Evolutionary conservation across 1,139 yeast species (phyloP), one percentile per base, ranked within the genome.

Genomic region (Candida sp.): DNA sequence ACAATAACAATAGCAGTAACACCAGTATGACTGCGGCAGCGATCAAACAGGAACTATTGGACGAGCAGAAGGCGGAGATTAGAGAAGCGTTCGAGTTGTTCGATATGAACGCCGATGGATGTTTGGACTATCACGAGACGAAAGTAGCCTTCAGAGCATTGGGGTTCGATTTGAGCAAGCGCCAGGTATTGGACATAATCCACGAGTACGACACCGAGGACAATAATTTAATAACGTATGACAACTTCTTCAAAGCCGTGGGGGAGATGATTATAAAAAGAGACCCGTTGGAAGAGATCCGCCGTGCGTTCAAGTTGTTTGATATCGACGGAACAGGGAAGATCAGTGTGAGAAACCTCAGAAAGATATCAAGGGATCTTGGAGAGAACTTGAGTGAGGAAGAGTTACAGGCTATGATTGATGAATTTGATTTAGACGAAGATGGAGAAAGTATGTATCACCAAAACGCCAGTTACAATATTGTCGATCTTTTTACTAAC

Each of bases 361-460:
- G 96, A 68, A 81, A 96, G 54, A 97, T 94, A 1, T 96, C 98
- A 17, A 89, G 89, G 62, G 98, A 94, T 58, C 73, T 96, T 55
- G 98, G 98, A 1, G 99, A 96, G 68, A 90, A 88, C 62, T 75
- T 96, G 53, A 88, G 91, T 7, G 99, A 94, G 58, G 97, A 92
- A 54, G 99, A 96, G 63, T 77, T 96, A 51, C 81, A 89, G 58
- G 98, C 98, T 9, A 94, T 96, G 99, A 94, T 96, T 58, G 98
- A 93, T 57, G 99, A 94, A 69, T 96, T 96, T 65, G 99, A 96
- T 70, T 73, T 94, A 53, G 98, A 96, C 67, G 97, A 90, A 56
- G 99, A 96, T 67, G 99, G 98, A 46, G 97, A 90, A 60, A 92
- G 81, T 77, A 72, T 49, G 81, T 75, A 69, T 63, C 17, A 17